Evolutionary conservation across 805 yeast genomes (phyloP), one percentile per base, ranked within the genome.

Genomic region (Pichia californica): DNA sequence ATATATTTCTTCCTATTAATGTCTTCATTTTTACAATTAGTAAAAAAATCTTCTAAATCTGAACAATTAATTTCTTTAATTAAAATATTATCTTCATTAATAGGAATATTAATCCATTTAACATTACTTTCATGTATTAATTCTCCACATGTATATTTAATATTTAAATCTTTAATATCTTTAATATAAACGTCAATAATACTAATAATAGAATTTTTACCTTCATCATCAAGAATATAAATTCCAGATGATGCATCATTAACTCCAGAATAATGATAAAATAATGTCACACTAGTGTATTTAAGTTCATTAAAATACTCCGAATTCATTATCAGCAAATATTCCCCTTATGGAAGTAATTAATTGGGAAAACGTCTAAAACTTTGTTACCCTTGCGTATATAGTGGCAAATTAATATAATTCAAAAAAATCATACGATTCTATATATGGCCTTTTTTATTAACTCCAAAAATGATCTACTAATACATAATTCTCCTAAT

Each of bases 131-230:
- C 38, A 10, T 27, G 26, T 7, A 34, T 40, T 18, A 40, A 15
- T 21, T 31, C 38, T 18, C 25, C 43, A 28, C 38, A 40, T 2
- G 43, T 40, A 15, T 40, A 40, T 10, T 15, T 25, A 13, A 33
- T 23, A 15, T 20, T 16, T 21, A 36, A 28, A 5, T 16, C 13
- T 9, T 14, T 5, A 4, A 10, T 8, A 19, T 10, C 7, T 8
- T 15, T 26, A 8, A 18, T 5, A 23, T 19, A 8, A 7, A 11
- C 15, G 15, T 6, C 26, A 9, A 31, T 27, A n/a, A 41, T 25
- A n/a, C 40, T 41, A 14, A 36, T n/a, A 32, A 36, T 30, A 23
- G 15, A 36, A 11, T 18, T 36, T 30, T 36, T 19, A 14, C 34
- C 30, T 6, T 32, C 25, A 7, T 32, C 11, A 31, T 27, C 26